A percentile compares a stretch with the other conserved stretches of the same genome.
These are phyloP conservation scores for Aspergillus sp. DNA, from an alignment of 2,329 filamentous ascomycete genomes.

Conservation along the genomic window DNA sequence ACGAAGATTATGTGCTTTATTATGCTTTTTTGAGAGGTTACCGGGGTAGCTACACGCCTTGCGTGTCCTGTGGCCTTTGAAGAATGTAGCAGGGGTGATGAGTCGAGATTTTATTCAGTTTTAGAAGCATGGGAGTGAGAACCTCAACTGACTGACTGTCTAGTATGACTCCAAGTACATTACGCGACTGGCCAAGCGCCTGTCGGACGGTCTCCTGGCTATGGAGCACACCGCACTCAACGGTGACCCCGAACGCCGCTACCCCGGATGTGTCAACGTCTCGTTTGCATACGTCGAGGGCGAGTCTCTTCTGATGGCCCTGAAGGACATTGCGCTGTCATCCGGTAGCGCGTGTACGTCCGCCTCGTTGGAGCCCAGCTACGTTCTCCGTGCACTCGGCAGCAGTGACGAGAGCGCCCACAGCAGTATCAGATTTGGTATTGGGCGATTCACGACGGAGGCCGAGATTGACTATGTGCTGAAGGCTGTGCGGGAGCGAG, in stretches of 20 bases:
- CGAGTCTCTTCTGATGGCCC: conserved; percentile 94
- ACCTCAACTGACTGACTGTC: conserved; percentile 9
- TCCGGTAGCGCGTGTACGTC: conserved; percentile 97
- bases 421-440: conserved; percentile 96
- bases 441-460: conserved; percentile 94
- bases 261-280: conserved; percentile 96
- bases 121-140: not conserved
- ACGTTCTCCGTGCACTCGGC: conserved; percentile 89
- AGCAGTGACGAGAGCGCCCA: conserved; percentile 97
- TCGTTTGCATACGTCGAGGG: conserved; percentile 98
- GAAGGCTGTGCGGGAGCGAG: conserved; percentile 86
- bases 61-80: conserved; percentile 51
- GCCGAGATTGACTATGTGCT: conserved; percentile 95
- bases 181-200: conserved; percentile 75
- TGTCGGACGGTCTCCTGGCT: conserved; percentile 77
- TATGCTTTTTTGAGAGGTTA: conserved; percentile 62
- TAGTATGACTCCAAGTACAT: conserved; percentile 96
- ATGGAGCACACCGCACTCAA: conserved; percentile 94
- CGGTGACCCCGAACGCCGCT: conserved; percentile 78
- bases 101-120: conserved; percentile 33
- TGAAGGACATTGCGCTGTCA: conserved; percentile 96
- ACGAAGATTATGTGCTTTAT: conserved; percentile 76
- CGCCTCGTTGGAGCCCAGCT: conserved; percentile 92
- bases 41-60: conserved; percentile 48
- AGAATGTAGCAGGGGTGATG: conserved; percentile 68